A percentile compares a stretch with the other conserved stretches of the same genome.
Conservation (phyloP, 2,329 filamentous ascomycete species). For the Fusarium staphyleae region DNA sequence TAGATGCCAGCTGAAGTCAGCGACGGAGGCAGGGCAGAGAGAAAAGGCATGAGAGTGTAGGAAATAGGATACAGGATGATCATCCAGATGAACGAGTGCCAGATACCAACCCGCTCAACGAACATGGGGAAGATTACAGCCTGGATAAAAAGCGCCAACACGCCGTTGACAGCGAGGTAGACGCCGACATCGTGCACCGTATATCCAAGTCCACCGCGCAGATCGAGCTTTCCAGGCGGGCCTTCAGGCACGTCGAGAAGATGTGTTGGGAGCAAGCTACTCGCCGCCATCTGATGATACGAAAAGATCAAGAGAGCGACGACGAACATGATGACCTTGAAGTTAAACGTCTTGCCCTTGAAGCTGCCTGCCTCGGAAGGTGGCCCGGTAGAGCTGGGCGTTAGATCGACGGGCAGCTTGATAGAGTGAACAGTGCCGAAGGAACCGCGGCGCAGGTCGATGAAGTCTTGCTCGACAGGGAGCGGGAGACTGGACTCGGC, state of each 20-base stretch:
- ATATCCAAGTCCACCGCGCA: conserved; percentile 70
- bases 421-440: conserved; percentile 54
- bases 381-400: conserved; percentile 21
- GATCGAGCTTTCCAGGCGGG: conserved; percentile 42
- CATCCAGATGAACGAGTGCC: conserved; percentile 70
- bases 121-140: conserved; percentile 72
- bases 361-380: background rate
- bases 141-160: conserved; percentile 77
- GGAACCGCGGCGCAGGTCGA: conserved; percentile 44
- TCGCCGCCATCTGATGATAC: conserved; percentile 57
- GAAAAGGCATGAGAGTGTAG: conserved; percentile 73
- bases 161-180: conserved; percentile 73
- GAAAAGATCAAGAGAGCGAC: conserved; percentile 50
- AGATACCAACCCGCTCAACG: conserved; percentile 70
- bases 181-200: conserved; percentile 71
- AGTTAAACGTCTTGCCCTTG: conserved; percentile 46
- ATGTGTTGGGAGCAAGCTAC: conserved; percentile 52
- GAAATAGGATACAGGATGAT: conserved; percentile 70
- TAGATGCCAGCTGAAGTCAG: conserved; percentile 69
- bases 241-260: conserved; percentile 48
- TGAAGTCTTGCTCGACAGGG: conserved; percentile 32
- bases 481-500: conserved; percentile 34
- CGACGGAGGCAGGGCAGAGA: conserved; percentile 62
- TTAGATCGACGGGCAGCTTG: conserved; percentile 38
- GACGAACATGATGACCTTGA: conserved; percentile 47